phyloP scores from a whole-genome alignment of 2,329 filamentous ascomycete species.

The Phyllosticta citribraziliensis region DNA sequence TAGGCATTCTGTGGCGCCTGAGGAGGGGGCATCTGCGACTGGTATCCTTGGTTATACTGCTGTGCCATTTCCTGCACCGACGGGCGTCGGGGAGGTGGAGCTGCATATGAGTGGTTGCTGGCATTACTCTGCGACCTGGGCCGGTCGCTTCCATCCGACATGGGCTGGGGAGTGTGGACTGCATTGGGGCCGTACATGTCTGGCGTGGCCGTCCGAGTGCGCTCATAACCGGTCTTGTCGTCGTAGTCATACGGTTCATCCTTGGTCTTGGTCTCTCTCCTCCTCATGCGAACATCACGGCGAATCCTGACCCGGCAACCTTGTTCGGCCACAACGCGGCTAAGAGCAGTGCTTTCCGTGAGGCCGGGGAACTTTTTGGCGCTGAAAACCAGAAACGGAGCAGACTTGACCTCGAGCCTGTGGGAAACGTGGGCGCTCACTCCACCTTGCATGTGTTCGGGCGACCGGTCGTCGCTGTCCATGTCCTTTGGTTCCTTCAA shows the following conservation, averaged over 20 bases:
- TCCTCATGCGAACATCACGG: constrained; percentile 85
- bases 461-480: constrained; percentile 42
- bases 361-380: constrained; percentile 98
- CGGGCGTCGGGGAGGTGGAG: constrained; percentile 30
- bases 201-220: constrained; percentile 41
- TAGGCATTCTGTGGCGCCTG: constrained; percentile 31
- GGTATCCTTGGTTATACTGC: constrained; percentile 28
- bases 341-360: constrained; percentile 78
- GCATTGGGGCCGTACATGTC: constrained; percentile 38
- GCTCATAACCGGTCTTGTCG: constrained; percentile 40
- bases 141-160: constrained; percentile 35
- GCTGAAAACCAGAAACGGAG: constrained; percentile 80
- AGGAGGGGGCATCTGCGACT: constrained; percentile 29
- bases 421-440: constrained; percentile 58
- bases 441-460: constrained; percentile 25
- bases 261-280: constrained; percentile 61
- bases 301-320: constrained; percentile 93
- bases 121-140: constrained; percentile 53
- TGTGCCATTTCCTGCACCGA: constrained; percentile 37
- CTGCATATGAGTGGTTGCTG: constrained; percentile 30
- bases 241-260: constrained; percentile 58
- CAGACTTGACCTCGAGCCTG: constrained; percentile 81
- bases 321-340: constrained; percentile 87
- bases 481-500: constrained; percentile 76
- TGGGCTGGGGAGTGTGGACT: constrained; percentile 17